phyloP scores from a whole-genome alignment of 768 basidiomycete genomes.

The Podaxis carcinomalis region DNA sequence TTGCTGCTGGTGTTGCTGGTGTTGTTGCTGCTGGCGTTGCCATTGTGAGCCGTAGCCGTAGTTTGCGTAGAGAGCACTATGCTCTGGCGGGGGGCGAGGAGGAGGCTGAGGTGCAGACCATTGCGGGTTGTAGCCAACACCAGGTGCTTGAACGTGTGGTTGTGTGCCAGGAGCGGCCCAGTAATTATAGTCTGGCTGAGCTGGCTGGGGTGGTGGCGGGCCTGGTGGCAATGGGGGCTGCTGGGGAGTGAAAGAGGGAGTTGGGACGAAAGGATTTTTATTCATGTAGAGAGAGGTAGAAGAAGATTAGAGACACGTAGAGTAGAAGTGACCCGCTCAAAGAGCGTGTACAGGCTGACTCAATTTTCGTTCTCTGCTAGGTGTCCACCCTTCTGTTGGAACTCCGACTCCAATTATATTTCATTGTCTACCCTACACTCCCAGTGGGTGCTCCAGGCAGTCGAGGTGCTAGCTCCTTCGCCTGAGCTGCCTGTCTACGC shows the following conservation, averaged over 20 bases:
- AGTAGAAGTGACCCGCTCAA: background rate
- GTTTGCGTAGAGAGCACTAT: conserved; percentile 84
- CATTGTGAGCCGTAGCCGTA: conserved; percentile 86
- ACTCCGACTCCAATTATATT: conserved; percentile 9
- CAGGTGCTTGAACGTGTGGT: conserved; percentile 48
- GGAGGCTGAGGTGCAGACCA: conserved; percentile 63
- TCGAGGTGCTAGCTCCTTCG: conserved; percentile 66
- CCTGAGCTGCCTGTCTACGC: conserved; percentile 60
- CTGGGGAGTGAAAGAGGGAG: conserved; percentile 61
- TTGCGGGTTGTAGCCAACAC: conserved; percentile 56
- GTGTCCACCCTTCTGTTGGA: background rate
- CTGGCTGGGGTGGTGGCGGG: conserved; percentile 65
- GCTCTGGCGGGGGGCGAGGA: conserved; percentile 62
- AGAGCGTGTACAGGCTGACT: background rate
- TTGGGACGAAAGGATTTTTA: conserved; percentile 79
- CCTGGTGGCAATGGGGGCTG: conserved; percentile 81
- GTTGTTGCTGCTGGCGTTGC: conserved; percentile 68
- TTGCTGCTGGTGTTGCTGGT: conserved; percentile 40
- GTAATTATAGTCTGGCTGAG: conserved; percentile 68
- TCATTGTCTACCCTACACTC: conserved; percentile 17
- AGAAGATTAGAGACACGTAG: conserved; percentile 6
- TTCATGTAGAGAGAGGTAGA: conserved; percentile 46
- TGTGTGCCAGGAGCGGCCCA: conserved; percentile 67
- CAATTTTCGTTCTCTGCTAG: conserved; percentile 1
- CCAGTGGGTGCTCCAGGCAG: conserved; percentile 59